Percentiles rank a stretch among this genome's conserved stretches.
Evolutionary conservation across 495 filamentous ascomycete species (phyloP).

Genomic region (Hypoxylon fragiforme): DNA sequence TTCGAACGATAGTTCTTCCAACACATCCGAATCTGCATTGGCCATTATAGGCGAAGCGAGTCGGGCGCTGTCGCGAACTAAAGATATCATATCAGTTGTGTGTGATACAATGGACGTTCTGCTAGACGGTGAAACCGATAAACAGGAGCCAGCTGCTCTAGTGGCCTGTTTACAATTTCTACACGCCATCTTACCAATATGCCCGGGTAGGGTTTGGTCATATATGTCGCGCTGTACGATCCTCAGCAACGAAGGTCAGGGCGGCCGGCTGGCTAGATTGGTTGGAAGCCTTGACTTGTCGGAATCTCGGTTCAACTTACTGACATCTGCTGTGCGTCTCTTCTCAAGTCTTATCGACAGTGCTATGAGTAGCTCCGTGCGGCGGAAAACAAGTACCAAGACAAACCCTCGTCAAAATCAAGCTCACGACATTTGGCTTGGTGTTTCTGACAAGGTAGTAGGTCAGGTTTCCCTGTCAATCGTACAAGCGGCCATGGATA

Average conservation of each 20-base stretch:
- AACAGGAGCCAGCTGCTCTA: conserved; percentile 62
- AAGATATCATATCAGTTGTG: conserved; percentile 79
- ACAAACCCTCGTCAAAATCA: conserved; percentile 55
- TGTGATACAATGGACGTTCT: conserved; percentile 82
- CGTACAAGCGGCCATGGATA: conserved; percentile 71
- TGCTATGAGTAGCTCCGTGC: conserved; percentile 69
- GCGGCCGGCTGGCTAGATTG: conserved; percentile 72
- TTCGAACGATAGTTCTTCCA: conserved; percentile 16
- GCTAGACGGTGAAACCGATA: conserved; percentile 58
- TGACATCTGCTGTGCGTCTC: conserved; percentile 69
- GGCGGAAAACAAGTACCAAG: conserved; percentile 63
- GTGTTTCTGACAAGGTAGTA: conserved; percentile 76
- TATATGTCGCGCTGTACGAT: conserved; percentile 79
- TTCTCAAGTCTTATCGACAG: conserved; percentile 78
- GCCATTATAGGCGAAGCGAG: conserved; percentile 70
- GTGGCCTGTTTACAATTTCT: conserved; percentile 80
- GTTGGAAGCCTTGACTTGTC: conserved; percentile 76
- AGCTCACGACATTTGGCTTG: conserved; percentile 62
- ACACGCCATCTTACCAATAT: conserved; percentile 65
- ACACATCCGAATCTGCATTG: conserved; percentile 42
- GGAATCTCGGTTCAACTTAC: conserved; percentile 73
- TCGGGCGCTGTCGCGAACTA: conserved; percentile 68
- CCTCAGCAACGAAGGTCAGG: conserved; percentile 70
- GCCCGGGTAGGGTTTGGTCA: conserved; percentile 84
- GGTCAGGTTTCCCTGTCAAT: conserved; percentile 72